Conservation (phyloP, 768 basidiomycete species). For the Albatrellus ellisii region DNA sequence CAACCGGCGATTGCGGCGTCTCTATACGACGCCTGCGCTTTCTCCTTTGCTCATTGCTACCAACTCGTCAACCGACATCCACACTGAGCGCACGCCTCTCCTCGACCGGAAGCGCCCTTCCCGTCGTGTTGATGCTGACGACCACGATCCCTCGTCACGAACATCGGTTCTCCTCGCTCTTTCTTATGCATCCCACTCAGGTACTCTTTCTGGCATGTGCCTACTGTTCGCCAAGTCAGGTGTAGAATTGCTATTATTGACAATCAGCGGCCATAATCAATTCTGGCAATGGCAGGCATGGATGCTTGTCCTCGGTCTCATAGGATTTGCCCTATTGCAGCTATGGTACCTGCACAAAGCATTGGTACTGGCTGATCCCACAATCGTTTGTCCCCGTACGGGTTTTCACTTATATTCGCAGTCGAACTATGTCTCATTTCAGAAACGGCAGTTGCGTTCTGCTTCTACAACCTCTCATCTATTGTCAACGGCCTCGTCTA, state of each 20-base stretch:
- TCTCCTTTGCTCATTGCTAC: slow-evolving; percentile 17
- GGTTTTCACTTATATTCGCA: slow-evolving; percentile 9
- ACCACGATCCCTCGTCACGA: slow-evolving; percentile 21
- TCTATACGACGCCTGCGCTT: slow-evolving; percentile 23
- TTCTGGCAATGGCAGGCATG: slow-evolving; percentile 79
- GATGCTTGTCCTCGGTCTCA: slow-evolving; percentile 61
- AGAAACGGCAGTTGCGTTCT: slow-evolving; percentile 63
- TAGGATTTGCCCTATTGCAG: slow-evolving; percentile 67
- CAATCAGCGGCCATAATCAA: slow-evolving; percentile 63
- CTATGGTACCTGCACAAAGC: slow-evolving; percentile 77
- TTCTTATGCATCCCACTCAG: slow-evolving; percentile 79
- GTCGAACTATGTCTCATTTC: slow-evolving; percentile 2
- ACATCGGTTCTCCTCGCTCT: slow-evolving; percentile 58
- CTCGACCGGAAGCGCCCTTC: slow-evolving; percentile 27
- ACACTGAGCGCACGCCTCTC: slow-evolving; percentile 44
- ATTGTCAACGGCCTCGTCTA: slow-evolving; percentile 87
- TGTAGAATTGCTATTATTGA: slow-evolving; percentile 75
- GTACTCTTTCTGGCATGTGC: slow-evolving; percentile 86
- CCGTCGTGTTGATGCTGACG: slow-evolving; percentile 7
- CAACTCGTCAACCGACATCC: slow-evolving; percentile 11
- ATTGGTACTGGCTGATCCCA: slow-evolving; percentile 71
- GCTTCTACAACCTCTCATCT: slow-evolving; percentile 87
- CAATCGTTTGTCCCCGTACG: slow-evolving; percentile 75
- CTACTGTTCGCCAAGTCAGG: slow-evolving; percentile 90
- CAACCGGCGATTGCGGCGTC: slow-evolving; percentile 22